phyloP scores from a whole-genome alignment of 306 rosid species.

The Prunus mira region DNA sequence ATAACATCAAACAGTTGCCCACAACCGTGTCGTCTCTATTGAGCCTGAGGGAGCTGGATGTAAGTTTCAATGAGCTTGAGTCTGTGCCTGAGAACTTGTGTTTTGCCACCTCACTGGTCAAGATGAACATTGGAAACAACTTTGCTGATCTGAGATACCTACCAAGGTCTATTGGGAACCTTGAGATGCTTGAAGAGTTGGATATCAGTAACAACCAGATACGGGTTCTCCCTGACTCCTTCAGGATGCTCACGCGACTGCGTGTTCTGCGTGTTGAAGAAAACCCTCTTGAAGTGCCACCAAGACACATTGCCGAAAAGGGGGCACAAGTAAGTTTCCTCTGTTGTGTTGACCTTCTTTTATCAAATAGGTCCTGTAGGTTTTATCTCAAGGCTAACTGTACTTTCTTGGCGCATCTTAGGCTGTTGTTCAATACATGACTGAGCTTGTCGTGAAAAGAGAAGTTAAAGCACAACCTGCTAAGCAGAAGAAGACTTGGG shows the following conservation, averaged over 20 bases:
- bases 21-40: conserved; percentile 76
- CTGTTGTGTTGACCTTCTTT: conserved; percentile 11
- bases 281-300: conserved; percentile 92
- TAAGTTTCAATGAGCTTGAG: conserved; percentile 89
- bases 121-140: conserved; percentile 81
- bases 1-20: conserved; percentile 72
- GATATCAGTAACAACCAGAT: conserved; percentile 91
- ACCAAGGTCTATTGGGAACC: conserved; percentile 85
- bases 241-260: conserved; percentile 58
- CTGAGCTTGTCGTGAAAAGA: conserved; percentile 53
- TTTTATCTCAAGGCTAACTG: conserved; percentile 5
- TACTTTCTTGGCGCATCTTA: conserved; percentile 36
- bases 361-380: conserved; percentile 9
- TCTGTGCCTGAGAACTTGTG: conserved; percentile 84
- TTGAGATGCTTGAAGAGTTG: conserved; percentile 87
- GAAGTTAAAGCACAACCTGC: conserved; percentile 50
- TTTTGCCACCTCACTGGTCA: conserved; percentile 76
- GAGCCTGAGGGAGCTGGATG: conserved; percentile 74
- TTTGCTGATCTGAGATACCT: conserved; percentile 71
- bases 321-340: conserved; percentile 71
- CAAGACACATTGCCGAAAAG: conserved; percentile 63
- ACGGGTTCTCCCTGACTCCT: conserved; percentile 71
- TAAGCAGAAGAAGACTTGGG: conserved; percentile 76
- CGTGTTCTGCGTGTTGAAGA: conserved; percentile 68
- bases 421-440: conserved; percentile 93